Conservation (phyloP, 345 rosid genomes). For the Moringa oleifera region DNA sequence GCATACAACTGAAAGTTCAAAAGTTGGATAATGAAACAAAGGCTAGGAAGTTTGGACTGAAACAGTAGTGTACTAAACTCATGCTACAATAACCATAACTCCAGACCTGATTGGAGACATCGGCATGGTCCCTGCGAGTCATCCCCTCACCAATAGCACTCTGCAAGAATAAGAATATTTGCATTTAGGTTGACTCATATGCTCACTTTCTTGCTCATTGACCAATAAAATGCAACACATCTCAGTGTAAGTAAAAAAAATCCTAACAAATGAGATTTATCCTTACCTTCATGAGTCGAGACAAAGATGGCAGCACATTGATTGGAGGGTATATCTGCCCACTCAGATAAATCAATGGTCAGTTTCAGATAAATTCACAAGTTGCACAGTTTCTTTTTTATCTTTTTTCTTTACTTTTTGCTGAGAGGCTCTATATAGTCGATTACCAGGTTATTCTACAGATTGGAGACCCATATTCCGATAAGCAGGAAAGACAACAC, state of each 20-base stretch:
- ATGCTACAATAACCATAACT: neutral
- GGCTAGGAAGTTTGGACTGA: neutral
- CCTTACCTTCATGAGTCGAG: constrained; percentile 95
- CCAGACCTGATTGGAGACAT: constrained; percentile 86
- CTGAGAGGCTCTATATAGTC: neutral
- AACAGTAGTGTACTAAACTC: neutral
- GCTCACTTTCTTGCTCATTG: neutral
- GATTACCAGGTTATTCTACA: neutral
- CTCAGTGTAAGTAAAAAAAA: neutral
- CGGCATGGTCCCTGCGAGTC: constrained; percentile 91
- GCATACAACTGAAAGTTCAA: constrained; percentile 45
- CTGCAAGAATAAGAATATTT: constrained; percentile 26
- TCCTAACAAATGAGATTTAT: neutral
- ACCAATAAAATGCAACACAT: neutral
- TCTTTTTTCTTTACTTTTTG: neutral
- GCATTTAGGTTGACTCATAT: neutral
- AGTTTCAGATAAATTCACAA: neutral
- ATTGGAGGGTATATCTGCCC: constrained; percentile 95
- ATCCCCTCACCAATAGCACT: constrained; percentile 99
- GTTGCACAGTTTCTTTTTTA: too few relatives aligned
- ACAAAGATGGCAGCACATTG: constrained; percentile 94
- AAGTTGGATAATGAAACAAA: neutral
- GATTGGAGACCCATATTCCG: neutral
- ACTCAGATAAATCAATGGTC: constrained; percentile 8
- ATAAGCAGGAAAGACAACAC: neutral